Base-by-base conservation (phyloP, 139 green algal species). In the Coelastrella sp. region DNA sequence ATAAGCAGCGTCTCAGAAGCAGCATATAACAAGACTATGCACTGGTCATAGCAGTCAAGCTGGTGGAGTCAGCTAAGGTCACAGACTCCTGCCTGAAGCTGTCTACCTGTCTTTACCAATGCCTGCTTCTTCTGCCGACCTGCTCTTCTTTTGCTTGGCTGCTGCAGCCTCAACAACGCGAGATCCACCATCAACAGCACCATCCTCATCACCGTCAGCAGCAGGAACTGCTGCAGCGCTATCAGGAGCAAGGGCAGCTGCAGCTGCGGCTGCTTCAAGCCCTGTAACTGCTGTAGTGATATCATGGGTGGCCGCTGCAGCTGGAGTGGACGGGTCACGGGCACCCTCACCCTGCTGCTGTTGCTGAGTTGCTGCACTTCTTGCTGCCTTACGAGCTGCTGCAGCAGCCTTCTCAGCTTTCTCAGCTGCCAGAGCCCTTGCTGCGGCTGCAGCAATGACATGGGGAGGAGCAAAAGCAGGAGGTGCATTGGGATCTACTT, bases 401-500 rank as follows among this genome's bases (percentile, higher is more conserved):
- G 17, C 66, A 50, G 78, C 72, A 81, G 74, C 79, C 60, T 68
- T 50, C 38, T 66, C 81, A 21, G 77, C 53, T 66, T 69, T 73
- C 60, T 90, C 84, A 27, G 73, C 84, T 0, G 88, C 89, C 34
- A 90, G 86, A 1, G 92, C 91, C 5, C 86, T 83, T 2, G 76
- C 68, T 0, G 90, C 91, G 45, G 91, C 91, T 8, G 91, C 92
- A 2, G 89, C 90, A 23, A 94, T 83, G 0, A 93, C 72, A 19
- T 92, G 79, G 0, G 83, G 89, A 21, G 85, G 75, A 0, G 89
- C 88, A 86, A 94, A 93, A 0, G 91, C 89, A 0, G 90, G 81
- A 23, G 30, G 82, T 78, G 62, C 35, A 43, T 72, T 45, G 17
- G 50, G 45, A 37, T 86, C 80, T 2, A 43, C 23, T 27, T 84